Percentiles rank a stretch among this genome's conserved stretches.
These are phyloP conservation scores for Talaromyces nanjingensis DNA, from an alignment of 495 filamentous ascomycete genomes.

Conservation along the genomic window DNA sequence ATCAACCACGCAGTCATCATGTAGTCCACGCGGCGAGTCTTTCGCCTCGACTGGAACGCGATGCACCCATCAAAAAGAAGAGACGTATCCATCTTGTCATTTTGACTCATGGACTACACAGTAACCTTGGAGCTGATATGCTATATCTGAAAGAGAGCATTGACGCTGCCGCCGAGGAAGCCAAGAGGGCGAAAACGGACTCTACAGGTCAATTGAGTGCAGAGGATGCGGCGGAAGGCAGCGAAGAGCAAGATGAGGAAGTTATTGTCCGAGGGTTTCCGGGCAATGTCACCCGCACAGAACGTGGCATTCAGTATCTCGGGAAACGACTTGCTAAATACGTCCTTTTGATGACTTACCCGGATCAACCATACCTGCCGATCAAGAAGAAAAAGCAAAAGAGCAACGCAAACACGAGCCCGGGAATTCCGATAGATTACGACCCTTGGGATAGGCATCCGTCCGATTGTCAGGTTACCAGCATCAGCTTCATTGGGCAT, in stretches of 20 bases:
- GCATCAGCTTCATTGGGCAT: conserved; percentile 93
- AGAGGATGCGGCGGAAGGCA: conserved; percentile 11
- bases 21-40: background rate
- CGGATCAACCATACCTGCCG: conserved; percentile 79
- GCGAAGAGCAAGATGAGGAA: conserved; percentile 67
- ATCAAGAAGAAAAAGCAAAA: conserved; percentile 46
- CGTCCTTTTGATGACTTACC: conserved; percentile 81
- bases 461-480: conserved; percentile 76
- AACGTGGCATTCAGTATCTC: conserved; percentile 92
- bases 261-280: conserved; percentile 91
- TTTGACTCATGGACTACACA: conserved; percentile 89
- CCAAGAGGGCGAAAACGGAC: conserved; percentile 51
- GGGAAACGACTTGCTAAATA: conserved; percentile 93
- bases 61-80: conserved; percentile 15
- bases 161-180: conserved; percentile 68
- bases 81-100: conserved; percentile 88
- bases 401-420: background rate
- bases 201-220: conserved; percentile 16
- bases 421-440: conserved; percentile 3
- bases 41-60: background rate
- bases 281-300: conserved; percentile 84
- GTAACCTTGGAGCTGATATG: conserved; percentile 97
- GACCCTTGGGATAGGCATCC: conserved; percentile 22
- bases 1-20: background rate
- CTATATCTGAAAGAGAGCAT: conserved; percentile 95